Evolutionary conservation across 2,329 filamentous ascomycete genomes (phyloP).

Genomic region (Ophiosphaerella narmari): DNA sequence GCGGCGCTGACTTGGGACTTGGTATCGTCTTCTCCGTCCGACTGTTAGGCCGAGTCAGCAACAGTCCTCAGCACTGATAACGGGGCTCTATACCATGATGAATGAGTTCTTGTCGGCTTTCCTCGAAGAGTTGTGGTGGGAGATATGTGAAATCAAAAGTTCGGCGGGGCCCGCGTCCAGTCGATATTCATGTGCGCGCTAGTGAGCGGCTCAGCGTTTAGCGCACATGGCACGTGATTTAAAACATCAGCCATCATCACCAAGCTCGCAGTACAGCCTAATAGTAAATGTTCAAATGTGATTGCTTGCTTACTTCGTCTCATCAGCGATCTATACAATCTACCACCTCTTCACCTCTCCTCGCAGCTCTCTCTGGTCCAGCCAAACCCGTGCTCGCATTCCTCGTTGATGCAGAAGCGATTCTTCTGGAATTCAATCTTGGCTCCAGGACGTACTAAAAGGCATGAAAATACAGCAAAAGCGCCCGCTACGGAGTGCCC

Average conservation of each 20-base stretch:
- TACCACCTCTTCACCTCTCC: conserved; percentile 3
- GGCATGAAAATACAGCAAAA: conserved; percentile 12
- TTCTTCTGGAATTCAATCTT: not conserved
- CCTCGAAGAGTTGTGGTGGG: conserved; percentile 48
- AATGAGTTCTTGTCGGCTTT: conserved; percentile 48
- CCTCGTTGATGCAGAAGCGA: not conserved
- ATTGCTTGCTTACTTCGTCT: conserved; percentile 5
- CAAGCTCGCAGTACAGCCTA: not conserved
- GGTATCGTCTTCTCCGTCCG: conserved; percentile 99
- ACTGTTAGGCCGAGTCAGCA: conserved; percentile 60
- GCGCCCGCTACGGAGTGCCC: conserved; percentile 10
- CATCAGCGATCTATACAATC: conserved; percentile 22
- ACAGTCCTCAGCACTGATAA: conserved; percentile 4
- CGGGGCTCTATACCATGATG: conserved; percentile 46
- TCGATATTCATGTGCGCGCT: conserved; percentile 20
- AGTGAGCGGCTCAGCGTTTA: conserved; percentile 14
- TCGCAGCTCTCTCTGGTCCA: conserved; percentile 21
- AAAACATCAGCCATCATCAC: not conserved
- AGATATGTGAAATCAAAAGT: conserved; percentile 21
- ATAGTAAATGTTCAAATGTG: not conserved
- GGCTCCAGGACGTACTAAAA: not conserved
- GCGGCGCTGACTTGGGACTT: conserved; percentile 76
- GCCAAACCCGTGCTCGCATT: conserved; percentile 13
- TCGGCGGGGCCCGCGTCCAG: conserved; percentile 17
- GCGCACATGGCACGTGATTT: conserved; percentile 4